Conservation (phyloP, 2,329 filamentous ascomycete species). For the Botrytis paeoniae region DNA sequence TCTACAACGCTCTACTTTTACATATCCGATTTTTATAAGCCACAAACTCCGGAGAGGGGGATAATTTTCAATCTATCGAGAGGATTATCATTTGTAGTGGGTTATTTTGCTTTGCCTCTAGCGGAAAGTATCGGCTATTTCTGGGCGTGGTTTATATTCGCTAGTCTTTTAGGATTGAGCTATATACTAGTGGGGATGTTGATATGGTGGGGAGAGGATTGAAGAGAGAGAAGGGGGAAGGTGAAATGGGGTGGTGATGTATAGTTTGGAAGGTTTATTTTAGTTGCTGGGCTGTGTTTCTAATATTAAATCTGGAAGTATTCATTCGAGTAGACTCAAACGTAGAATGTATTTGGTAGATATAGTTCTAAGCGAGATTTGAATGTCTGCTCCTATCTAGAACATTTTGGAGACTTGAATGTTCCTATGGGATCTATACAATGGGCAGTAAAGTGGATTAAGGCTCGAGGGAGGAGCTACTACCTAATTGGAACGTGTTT, state of each 20-base stretch:
- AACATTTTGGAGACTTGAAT: not conserved
- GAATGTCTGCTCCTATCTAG: not conserved
- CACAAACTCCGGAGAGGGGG: not conserved
- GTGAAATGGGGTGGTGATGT: not conserved
- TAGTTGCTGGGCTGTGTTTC: rapidly evolving
- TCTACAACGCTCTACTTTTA: not conserved
- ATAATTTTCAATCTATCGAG: not conserved
- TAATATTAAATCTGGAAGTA: not conserved
- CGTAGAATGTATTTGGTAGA: not conserved
- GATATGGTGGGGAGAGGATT: not conserved
- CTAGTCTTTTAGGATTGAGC: not conserved
- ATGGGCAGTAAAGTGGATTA: too few relatives aligned
- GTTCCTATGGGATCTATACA: rapidly evolving
- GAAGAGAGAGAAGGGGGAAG: not conserved
- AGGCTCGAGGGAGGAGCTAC: too few relatives aligned
- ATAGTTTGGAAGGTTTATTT: rapidly evolving
- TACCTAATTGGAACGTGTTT: too few relatives aligned
- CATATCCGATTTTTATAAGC: not conserved
- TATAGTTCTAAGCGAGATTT: not conserved
- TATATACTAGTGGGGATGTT: not conserved
- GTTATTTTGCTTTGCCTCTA: not conserved
- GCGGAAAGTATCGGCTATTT: not conserved
- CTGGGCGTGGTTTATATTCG: not conserved
- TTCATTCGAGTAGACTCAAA: not conserved
- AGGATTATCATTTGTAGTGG: not conserved